phyloP scores from a whole-genome alignment of 768 basidiomycete genomes.

The Boletus subparvulus region DNA sequence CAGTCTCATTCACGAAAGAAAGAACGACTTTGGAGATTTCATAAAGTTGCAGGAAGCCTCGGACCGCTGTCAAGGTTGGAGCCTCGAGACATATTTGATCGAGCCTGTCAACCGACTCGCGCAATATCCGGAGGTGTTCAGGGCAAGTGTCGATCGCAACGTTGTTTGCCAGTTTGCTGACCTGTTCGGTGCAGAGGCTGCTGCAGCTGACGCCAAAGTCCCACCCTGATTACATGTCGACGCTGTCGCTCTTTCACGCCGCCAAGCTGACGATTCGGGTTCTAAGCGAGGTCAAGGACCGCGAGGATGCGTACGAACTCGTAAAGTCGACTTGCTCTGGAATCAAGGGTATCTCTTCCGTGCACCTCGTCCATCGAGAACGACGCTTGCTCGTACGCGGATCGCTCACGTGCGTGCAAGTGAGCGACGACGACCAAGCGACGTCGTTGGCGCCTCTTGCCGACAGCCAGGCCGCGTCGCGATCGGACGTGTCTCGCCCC shows the following conservation, averaged over 20 bases:
- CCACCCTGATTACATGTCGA: conserved; percentile 70
- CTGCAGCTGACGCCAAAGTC: conserved; percentile 64
- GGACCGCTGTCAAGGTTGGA: conserved; percentile 59
- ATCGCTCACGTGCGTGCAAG: conserved; percentile 42
- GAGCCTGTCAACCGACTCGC: conserved; percentile 75
- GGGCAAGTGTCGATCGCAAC: conserved; percentile 46
- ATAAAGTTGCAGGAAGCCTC: conserved; percentile 62
- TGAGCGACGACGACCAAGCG: conserved; percentile 35
- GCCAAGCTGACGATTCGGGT: conserved; percentile 72
- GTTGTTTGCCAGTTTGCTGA: neutral
- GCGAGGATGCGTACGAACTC: conserved; percentile 84
- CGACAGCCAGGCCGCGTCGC: neutral
- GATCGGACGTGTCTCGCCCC: neutral
- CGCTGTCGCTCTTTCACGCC: conserved; percentile 61
- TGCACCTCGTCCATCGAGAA: conserved; percentile 64
- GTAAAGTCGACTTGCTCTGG: conserved; percentile 59
- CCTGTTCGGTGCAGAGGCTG: conserved; percentile 52
- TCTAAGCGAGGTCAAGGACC: conserved; percentile 79
- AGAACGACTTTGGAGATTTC: conserved; percentile 83
- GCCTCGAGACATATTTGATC: conserved; percentile 62
- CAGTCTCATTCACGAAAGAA: conserved; percentile 44
- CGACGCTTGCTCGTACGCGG: conserved; percentile 76
- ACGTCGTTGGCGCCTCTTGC: neutral
- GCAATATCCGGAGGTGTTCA: conserved; percentile 70
- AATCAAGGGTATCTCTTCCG: conserved; percentile 55